Percentiles rank a stretch among this genome's conserved stretches.
Conservation (phyloP, 768 basidiomycete genomes). For the Naganishia onofrii region DNA sequence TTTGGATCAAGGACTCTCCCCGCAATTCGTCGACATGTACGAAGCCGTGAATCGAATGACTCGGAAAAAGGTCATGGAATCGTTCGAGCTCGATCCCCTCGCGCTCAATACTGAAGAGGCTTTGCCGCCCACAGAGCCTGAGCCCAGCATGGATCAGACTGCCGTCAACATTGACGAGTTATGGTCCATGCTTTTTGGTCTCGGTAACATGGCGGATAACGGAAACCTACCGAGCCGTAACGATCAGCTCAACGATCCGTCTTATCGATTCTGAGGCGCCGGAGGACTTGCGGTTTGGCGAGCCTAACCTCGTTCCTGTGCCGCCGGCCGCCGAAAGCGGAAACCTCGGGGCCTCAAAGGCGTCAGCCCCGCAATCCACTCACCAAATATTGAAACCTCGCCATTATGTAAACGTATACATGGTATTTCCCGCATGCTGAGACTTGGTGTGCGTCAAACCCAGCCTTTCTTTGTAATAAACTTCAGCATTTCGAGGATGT, state of each 20-base stretch:
- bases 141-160: background rate
- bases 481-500: background rate
- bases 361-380: background rate
- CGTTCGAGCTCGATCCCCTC: background rate
- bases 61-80: constrained; percentile 13
- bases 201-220: background rate
- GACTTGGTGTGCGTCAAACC: background rate
- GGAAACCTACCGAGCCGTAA: background rate
- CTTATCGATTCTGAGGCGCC: background rate
- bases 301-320: background rate
- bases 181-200: background rate
- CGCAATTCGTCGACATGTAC: background rate
- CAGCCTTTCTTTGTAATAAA: background rate
- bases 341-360: background rate
- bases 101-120: background rate
- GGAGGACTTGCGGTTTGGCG: too few species aligned
- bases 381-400: background rate
- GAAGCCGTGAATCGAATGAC: background rate
- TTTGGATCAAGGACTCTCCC: background rate
- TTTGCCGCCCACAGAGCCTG: background rate
- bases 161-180: constrained; percentile 11
- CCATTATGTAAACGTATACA: background rate
- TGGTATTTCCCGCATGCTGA: background rate
- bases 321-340: background rate
- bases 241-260: background rate